Evolutionary conservation across 2,329 filamentous ascomycete species (phyloP).

Genomic region (Ambrosiella cleistominuta): DNA sequence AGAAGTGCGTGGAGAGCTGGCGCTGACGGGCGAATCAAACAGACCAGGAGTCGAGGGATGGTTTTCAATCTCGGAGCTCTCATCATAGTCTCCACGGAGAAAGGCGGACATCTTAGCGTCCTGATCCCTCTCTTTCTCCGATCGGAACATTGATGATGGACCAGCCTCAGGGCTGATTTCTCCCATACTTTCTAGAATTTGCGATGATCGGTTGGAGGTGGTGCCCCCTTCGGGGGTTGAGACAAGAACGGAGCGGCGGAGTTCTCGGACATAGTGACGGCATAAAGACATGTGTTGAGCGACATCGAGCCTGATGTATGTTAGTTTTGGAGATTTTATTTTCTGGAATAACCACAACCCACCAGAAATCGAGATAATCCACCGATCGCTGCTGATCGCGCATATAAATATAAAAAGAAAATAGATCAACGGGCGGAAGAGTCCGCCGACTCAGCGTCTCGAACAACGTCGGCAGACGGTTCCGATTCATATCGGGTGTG

Average conservation of each 20-base stretch:
- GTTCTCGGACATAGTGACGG: constrained; percentile 88
- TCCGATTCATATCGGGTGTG: constrained; percentile 46
- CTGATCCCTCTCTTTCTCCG: constrained; percentile 56
- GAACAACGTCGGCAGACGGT: constrained; percentile 82
- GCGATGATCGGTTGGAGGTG: constrained; percentile 68
- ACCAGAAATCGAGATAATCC: constrained; percentile 98
- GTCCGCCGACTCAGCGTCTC: constrained; percentile 90
- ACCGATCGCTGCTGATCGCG: constrained; percentile 94
- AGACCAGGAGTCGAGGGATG: not conserved
- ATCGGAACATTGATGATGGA: constrained; percentile 43
- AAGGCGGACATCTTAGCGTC: constrained; percentile 88
- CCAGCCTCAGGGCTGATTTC: constrained; percentile 45
- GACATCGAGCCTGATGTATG: constrained; percentile 72
- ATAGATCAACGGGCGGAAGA: constrained; percentile 87
- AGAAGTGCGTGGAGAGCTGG: constrained; percentile 36
- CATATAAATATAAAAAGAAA: constrained; percentile 99
- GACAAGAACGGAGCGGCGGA: constrained; percentile 80
- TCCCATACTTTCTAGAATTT: constrained; percentile 54
- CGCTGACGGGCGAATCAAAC: constrained; percentile 18
- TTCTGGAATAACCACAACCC: constrained; percentile 19
- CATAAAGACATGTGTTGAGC: constrained; percentile 97
- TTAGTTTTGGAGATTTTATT: constrained; percentile 2
- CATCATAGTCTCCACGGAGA: constrained; percentile 45
- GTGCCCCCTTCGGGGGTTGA: constrained; percentile 84
- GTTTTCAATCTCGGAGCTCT: constrained; percentile 3